Percentiles rank a stretch among this genome's conserved stretches.
These are phyloP conservation scores for Colletotrichum shisoi DNA, from an alignment of 2,329 filamentous ascomycete genomes.

Conservation along the genomic window DNA sequence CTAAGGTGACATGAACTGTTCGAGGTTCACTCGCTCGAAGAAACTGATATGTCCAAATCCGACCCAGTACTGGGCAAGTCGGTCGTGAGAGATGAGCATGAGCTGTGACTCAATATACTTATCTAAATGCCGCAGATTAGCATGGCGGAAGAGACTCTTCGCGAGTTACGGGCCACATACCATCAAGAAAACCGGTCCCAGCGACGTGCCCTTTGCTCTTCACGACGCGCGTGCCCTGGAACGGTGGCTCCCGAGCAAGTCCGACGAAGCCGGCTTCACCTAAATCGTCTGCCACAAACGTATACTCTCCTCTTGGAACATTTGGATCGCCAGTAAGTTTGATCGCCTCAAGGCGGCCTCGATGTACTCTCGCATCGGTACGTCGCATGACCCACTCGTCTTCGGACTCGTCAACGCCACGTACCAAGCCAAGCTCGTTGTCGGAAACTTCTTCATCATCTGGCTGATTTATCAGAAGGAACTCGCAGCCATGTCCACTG, in stretches of 20 bases:
- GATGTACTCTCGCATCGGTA: slow-evolving; percentile 60
- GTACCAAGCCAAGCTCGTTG: slow-evolving; percentile 53
- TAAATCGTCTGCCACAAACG: slow-evolving; percentile 82
- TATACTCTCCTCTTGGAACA: slow-evolving; percentile 84
- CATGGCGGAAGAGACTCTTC: not conserved
- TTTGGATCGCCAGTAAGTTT: slow-evolving; percentile 94
- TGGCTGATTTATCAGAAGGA: slow-evolving; percentile 81
- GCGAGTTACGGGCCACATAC: slow-evolving; percentile 58
- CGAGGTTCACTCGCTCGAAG: slow-evolving; percentile 67
- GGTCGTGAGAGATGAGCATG: slow-evolving; percentile 78
- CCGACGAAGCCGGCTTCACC: slow-evolving; percentile 70
- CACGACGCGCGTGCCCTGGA: slow-evolving; percentile 78
- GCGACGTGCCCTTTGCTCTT: slow-evolving; percentile 81
- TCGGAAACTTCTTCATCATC: slow-evolving; percentile 60
- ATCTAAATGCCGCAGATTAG: slow-evolving; percentile 58
- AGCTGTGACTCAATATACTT: slow-evolving; percentile 78
- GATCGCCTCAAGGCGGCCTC: slow-evolving; percentile 78
- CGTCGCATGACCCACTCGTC: slow-evolving; percentile 57
- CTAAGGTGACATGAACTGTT: slow-evolving; percentile 54
- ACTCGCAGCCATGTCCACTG: slow-evolving; percentile 86
- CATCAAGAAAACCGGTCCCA: slow-evolving; percentile 71
- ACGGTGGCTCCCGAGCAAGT: slow-evolving; percentile 70
- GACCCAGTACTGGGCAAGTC: slow-evolving; percentile 84
- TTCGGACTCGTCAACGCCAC: slow-evolving; percentile 53
- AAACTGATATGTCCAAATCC: slow-evolving; percentile 67